Base-by-base conservation (phyloP, 2,329 filamentous ascomycete genomes). In the Cladophialophora chaetospira region DNA sequence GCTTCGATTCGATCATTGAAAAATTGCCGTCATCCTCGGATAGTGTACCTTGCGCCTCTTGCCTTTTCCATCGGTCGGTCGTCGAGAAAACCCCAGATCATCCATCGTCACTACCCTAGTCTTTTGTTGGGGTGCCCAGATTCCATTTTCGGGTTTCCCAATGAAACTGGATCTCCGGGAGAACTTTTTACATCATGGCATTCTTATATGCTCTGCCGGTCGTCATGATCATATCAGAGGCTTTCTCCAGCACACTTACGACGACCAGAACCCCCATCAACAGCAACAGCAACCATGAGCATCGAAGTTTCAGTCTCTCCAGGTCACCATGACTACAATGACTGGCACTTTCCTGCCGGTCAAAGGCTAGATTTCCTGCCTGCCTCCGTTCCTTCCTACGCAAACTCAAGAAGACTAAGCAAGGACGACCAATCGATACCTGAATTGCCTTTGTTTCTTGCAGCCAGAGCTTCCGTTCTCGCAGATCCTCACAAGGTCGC, bases 391-490 rank as follows among this genome's bases (percentile, higher is more conserved):
- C 44, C 45, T 11, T 33, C 36, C 11, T 31, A 35, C 25, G 29
- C 13, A 45, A 26, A 43, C 25, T 28, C 49, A 36, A 28, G 26
- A 31, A n/a, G 19, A 43, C n/a, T 40, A 28, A 36, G 38, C 35
- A 53, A 45, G 36, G 43, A 47, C 26, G 44, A 53, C 8, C 19
- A 40, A 8, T 48, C 55, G 10, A 33, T 58, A 40, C 56, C 56
- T 25, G 56, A 55, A 33, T 64, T 76, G 9, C 74, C 74, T 28
- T 62, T 76, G 17, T 76, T 76, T 54, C 57, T 71, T 21, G 69
- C 68, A 36, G 74, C 73, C 4, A 69, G 67, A 54, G 68, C 70
- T 23, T 68, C 71, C 60, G 71, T 70, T 8, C 65, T 65, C 33
- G 65, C 62, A 26, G 65, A 71, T 48, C 63, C 69, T 10, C 50